Evolutionary conservation across 345 rosid species (phyloP).

Genomic region (Eucalyptus globulus): DNA sequence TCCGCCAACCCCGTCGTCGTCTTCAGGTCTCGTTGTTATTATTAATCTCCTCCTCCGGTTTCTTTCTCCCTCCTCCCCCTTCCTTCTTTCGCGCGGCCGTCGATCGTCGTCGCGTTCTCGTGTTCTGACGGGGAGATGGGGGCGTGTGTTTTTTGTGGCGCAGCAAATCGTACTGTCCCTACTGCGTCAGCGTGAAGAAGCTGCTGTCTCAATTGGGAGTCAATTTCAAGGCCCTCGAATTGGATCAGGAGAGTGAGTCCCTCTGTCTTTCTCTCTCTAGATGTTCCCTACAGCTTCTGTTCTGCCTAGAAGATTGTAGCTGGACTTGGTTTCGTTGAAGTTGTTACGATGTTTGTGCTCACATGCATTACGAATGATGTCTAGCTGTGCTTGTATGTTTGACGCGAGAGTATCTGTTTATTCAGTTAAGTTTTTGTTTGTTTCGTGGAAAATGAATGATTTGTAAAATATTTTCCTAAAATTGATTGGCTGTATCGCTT

Average conservation of each 20-base stretch:
- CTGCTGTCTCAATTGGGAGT: constrained; percentile 46
- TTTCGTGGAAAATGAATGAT: no score
- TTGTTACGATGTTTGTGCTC: not conserved
- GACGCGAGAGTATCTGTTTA: not conserved
- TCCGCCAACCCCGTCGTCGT: constrained; percentile 52
- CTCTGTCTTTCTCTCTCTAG: no score
- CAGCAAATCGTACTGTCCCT: constrained; percentile 72
- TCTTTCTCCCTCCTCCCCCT: not conserved
- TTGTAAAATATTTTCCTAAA: no score
- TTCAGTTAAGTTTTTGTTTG: accelerated
- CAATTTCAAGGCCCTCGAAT: constrained; percentile 35
- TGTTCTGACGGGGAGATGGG: not conserved
- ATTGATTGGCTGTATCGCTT: accelerated
- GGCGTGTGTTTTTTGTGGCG: not conserved
- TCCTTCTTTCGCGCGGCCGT: not conserved
- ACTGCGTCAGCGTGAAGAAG: constrained; percentile 50
- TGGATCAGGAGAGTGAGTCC: constrained; percentile 50
- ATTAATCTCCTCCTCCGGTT: not conserved
- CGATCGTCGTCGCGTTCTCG: not conserved
- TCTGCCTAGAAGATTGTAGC: not conserved
- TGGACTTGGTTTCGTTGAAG: not conserved
- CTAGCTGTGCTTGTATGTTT: not conserved
- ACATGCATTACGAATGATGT: not conserved
- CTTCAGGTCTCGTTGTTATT: constrained; percentile 28
- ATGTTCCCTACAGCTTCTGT: not conserved